Conservation (phyloP, 768 basidiomycete genomes). For the Dacryopinax primogenitus region DNA sequence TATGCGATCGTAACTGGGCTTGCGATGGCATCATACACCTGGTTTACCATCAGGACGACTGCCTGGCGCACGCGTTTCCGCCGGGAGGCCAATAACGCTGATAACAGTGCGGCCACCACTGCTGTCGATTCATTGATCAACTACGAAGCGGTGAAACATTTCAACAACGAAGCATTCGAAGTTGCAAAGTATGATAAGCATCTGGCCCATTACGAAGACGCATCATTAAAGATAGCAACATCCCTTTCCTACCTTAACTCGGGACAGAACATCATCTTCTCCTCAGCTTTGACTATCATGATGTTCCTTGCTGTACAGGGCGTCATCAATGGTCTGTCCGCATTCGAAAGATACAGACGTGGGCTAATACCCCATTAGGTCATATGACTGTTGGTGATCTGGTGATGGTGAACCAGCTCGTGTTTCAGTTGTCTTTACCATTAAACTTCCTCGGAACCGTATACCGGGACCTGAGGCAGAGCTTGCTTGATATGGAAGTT, state of each 20-base stretch:
- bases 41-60: slow-evolving; percentile 94
- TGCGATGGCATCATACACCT: slow-evolving; percentile 83
- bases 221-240: slow-evolving; percentile 89
- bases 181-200: slow-evolving; percentile 84
- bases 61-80: slow-evolving; percentile 93
- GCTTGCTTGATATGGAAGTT: slow-evolving; percentile 92
- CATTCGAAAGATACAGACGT: neutral
- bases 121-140: slow-evolving; percentile 95
- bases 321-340: slow-evolving; percentile 61
- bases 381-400: slow-evolving; percentile 98
- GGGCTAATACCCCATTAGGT: slow-evolving; percentile 35
- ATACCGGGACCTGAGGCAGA: slow-evolving; percentile 92
- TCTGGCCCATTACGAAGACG: slow-evolving; percentile 72
- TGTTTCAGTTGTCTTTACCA: slow-evolving; percentile 92
- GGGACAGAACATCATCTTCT: slow-evolving; percentile 94
- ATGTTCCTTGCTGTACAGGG: slow-evolving; percentile 97
- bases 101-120: slow-evolving; percentile 87
- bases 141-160: slow-evolving; percentile 98
- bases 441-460: slow-evolving; percentile 96
- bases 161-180: slow-evolving; percentile 94
- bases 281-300: slow-evolving; percentile 77
- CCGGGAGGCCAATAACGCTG: slow-evolving; percentile 86
- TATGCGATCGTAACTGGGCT: slow-evolving; percentile 81
- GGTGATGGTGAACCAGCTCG: slow-evolving; percentile 97
- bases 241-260: slow-evolving; percentile 88